Percentiles rank a stretch among this genome's conserved stretches.
Conservation (phyloP, 192 early-diverging fungal genomes). For the Coemansia sp. region DNA sequence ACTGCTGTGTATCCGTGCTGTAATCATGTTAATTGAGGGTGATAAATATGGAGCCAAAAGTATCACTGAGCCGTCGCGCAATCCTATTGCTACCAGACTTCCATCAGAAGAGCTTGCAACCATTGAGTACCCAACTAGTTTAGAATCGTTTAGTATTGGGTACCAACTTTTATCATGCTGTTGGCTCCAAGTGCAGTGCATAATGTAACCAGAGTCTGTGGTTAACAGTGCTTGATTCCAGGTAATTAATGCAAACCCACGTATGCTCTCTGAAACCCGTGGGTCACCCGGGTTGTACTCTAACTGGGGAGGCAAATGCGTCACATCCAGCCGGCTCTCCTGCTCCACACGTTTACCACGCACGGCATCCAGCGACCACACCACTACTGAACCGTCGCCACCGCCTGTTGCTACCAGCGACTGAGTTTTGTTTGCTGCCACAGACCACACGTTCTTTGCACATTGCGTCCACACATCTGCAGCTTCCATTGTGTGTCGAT, state of each 20-base stretch:
- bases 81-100: slow-evolving; percentile 20
- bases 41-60: neutral
- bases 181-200: neutral
- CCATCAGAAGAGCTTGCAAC: slow-evolving; percentile 3
- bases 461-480: slow-evolving; percentile 53
- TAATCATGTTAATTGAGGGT: neutral
- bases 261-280: slow-evolving; percentile 32
- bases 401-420: slow-evolving; percentile 70
- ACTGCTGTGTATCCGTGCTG: slow-evolving; percentile 3
- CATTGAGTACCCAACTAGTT: slow-evolving; percentile 28
- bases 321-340: neutral
- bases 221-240: slow-evolving; percentile 27
- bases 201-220: slow-evolving; percentile 52
- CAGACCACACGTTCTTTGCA: slow-evolving; percentile 78
- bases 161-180: neutral
- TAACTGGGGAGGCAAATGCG: slow-evolving; percentile 13
- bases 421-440: slow-evolving; percentile 59
- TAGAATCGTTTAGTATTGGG: neutral
- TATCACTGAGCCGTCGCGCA: slow-evolving; percentile 35
- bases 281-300: neutral
- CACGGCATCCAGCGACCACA: slow-evolving; percentile 60
- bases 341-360: neutral
- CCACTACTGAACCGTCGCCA: slow-evolving; percentile 73
- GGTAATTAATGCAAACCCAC: slow-evolving; percentile 53
- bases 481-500: neutral